phyloP scores from a whole-genome alignment of 2,329 filamentous ascomycete genomes.

The Sclerotinia borealis region DNA sequence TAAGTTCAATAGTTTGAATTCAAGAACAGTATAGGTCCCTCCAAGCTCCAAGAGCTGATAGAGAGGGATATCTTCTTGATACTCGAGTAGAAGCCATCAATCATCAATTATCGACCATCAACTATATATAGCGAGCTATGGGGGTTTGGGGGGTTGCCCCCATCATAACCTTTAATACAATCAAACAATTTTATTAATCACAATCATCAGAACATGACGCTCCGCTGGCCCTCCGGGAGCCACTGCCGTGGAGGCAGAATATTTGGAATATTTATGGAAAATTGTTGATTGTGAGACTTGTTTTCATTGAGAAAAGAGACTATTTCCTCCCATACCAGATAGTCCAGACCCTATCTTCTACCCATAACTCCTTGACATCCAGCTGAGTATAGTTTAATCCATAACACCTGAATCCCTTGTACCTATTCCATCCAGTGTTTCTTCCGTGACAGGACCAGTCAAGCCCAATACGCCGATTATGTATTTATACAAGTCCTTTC shows the following conservation, averaged over 20 bases:
- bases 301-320: not conserved
- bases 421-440: not conserved
- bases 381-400: not conserved
- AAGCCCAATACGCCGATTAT: not conserved
- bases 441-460: not conserved
- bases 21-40: too few relatives aligned
- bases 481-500: not conserved
- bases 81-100: too few relatives aligned
- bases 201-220: not conserved
- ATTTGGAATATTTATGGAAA: not conserved
- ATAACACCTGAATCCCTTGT: not conserved
- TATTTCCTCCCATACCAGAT: not conserved
- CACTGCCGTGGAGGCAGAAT: not conserved
- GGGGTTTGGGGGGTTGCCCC: not conserved
- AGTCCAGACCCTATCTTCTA: not conserved
- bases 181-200: not conserved
- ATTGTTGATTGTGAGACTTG: not conserved
- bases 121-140: not conserved
- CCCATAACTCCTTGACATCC: not conserved
- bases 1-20: too few relatives aligned
- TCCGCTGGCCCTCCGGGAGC: not conserved
- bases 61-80: too few relatives aligned
- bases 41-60: too few relatives aligned
- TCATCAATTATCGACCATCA: too few relatives aligned
- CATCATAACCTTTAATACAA: not conserved